Conservation (phyloP, 352 stramenopile species). For the Phytopythium sindhum region DNA sequence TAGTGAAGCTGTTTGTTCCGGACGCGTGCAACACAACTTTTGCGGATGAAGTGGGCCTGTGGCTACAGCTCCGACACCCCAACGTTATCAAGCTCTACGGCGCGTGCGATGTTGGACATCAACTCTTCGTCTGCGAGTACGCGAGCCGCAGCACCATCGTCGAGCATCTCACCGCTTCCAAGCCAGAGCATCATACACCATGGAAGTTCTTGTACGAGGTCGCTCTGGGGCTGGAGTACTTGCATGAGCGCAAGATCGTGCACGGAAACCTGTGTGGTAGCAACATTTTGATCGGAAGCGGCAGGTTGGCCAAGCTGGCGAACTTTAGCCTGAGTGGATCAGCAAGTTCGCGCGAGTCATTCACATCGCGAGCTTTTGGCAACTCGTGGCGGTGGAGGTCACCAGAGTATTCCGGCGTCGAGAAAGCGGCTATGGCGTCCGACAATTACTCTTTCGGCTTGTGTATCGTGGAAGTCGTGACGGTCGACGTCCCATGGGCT, state of each 20-base stretch:
- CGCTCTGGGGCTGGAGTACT: conserved; percentile 25
- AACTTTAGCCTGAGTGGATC: conserved; percentile 21
- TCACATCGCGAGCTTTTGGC: neutral
- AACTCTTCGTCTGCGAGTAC: conserved; percentile 21
- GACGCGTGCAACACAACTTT: neutral
- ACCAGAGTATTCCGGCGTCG: conserved; percentile 18
- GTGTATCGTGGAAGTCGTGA: conserved; percentile 32
- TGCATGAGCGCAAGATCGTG: conserved; percentile 21
- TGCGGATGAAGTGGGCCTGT: conserved; percentile 2
- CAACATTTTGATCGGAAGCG: conserved; percentile 25
- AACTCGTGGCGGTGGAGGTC: conserved; percentile 19
- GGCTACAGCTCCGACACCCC: neutral
- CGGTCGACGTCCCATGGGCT: conserved; percentile 18
- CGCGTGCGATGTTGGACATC: neutral
- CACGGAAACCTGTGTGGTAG: conserved; percentile 21
- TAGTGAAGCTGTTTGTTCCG: conserved; percentile 11
- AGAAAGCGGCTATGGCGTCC: conserved; percentile 14
- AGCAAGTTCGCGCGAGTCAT: neutral
- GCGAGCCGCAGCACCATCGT: conserved; percentile 18
- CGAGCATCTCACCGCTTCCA: conserved; percentile 4
- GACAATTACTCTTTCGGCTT: conserved; percentile 40
- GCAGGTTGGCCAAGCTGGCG: conserved; percentile 18
- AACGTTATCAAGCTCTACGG: conserved; percentile 3
- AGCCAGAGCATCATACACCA: neutral
- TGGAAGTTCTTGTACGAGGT: conserved; percentile 21